These are phyloP conservation scores for Effrenium voratum DNA, from an alignment of 73 alveolate genomes.

Conservation along the genomic window DNA sequence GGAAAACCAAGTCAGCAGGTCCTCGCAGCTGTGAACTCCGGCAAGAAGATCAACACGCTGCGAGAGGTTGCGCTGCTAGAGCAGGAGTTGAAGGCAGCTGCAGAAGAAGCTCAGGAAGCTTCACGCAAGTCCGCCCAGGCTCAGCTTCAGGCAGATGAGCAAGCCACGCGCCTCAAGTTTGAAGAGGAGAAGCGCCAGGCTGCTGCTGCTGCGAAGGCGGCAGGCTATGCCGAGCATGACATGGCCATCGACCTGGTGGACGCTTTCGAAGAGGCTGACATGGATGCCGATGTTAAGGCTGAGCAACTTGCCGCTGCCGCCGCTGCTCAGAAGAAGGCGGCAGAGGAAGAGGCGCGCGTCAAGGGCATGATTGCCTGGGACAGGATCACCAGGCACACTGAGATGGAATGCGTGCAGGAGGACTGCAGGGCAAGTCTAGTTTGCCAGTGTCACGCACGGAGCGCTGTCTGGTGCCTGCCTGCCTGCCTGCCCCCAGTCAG, in stretches of 20 bases:
- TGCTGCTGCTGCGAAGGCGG: background rate
- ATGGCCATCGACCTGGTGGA: background rate
- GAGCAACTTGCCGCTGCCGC: background rate
- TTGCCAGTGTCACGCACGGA: too few relatives aligned
- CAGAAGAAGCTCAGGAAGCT: background rate
- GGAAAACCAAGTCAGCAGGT: background rate
- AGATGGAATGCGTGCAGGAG: background rate
- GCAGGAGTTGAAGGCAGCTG: background rate
- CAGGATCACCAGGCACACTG: background rate
- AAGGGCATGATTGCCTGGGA: conserved; percentile 5
- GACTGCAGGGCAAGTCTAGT: too few relatives aligned
- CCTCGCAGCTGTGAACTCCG: background rate
- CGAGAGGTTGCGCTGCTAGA: background rate
- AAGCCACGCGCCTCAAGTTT: too few relatives aligned
- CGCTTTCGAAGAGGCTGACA: background rate
- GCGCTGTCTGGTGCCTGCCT: too few relatives aligned
- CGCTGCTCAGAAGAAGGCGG: background rate
- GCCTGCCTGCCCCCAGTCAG: too few relatives aligned
- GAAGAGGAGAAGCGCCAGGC: too few relatives aligned
- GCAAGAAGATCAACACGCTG: background rate
- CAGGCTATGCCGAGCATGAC: background rate
- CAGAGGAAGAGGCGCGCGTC: background rate
- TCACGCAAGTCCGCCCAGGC: background rate
- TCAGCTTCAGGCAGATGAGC: background rate
- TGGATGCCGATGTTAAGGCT: background rate